phyloP scores from a whole-genome alignment of 1,284 basidiomycete genomes.

The Boletus hoseneyae region DNA sequence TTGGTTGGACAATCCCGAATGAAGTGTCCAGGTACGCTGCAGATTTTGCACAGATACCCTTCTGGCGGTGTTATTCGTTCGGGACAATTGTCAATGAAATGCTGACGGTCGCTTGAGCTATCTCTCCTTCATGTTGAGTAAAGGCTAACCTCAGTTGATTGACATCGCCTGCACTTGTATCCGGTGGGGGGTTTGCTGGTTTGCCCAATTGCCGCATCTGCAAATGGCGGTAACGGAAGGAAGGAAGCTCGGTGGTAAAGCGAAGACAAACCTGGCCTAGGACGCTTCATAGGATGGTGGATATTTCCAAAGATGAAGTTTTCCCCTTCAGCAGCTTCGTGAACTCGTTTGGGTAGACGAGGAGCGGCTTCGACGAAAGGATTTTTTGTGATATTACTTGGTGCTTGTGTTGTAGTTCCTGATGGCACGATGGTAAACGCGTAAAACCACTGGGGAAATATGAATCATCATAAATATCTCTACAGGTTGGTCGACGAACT shows the following conservation, averaged over 20 bases:
- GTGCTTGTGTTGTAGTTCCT: conserved; percentile 41
- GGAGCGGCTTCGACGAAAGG: conserved; percentile 54
- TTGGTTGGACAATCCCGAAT: conserved; percentile 84
- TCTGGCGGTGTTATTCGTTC: conserved; percentile 74
- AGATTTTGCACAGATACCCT: conserved; percentile 83
- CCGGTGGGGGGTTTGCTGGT: conserved; percentile 60
- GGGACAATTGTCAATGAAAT: conserved; percentile 74
- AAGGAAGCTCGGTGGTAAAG: neutral
- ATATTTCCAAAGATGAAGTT: conserved; percentile 70
- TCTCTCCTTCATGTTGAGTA: neutral
- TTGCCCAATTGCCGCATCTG: conserved; percentile 36
- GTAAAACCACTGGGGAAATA: conserved; percentile 65
- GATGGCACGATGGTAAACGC: conserved; percentile 62
- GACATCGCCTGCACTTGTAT: conserved; percentile 76
- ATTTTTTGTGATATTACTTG: conserved; percentile 68
- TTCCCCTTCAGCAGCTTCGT: conserved; percentile 46
- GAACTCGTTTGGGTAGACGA: conserved; percentile 49
- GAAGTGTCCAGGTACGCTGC: conserved; percentile 76
- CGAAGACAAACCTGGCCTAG: conserved; percentile 44
- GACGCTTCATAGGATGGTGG: conserved; percentile 53
- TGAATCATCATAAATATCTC: conserved; percentile 7
- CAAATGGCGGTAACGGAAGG: neutral
- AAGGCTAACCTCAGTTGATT: conserved; percentile 61
- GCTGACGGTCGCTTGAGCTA: conserved; percentile 41
- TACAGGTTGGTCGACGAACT: conserved; percentile 41